Evolutionary conservation across 805 yeast genomes (phyloP), one percentile per base, ranked within the genome.

Genomic region (Metschnikowia peoriensis): DNA sequence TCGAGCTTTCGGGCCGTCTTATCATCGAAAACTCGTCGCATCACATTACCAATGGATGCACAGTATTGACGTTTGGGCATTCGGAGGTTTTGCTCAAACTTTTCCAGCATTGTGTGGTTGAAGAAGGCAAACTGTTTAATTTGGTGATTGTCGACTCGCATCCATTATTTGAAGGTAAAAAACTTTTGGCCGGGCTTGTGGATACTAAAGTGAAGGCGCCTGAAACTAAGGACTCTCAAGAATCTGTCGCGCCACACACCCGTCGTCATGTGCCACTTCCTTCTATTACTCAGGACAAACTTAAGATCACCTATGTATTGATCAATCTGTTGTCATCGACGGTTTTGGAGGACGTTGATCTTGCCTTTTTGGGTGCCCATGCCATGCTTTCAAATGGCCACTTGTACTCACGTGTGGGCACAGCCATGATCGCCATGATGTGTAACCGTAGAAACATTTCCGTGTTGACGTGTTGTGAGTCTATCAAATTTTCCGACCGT

Each of bases 371-470:
- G 37, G 99, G 99, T 14, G 98, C 98, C 0, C 98, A 94, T 66
- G 96, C 97, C 34, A 91, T 94, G 89, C 78, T 94, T 52, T 90
- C 97, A 8, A 94, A 94, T 66, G 99, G 99, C 1, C 82, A 91
- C 66, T 77, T 94, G 51, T 91, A 89, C 66, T 88, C 97, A 1
- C 82, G 99, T 56, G 97, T 90, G 15, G 99, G 99, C 22, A 86
- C 97, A 7, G 97, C 97, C 0, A 75, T 92, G 71, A 82, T 94
- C 44, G 96, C 98, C 8, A 89, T 93, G 89, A 83, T 88, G 71
- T 92, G 96, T 27, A 85, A 88, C 60, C 83, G 87, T 50, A 83
- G 92, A 64, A 88, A 91, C 63, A 88, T 94, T 46, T 98, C 99
- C 0, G 97, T 94, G 6, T 78, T 94, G 56, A 97, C 96, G 1